Evolutionary conservation across 2,329 filamentous ascomycete genomes (phyloP).

Genomic region (Penicillium sp.): DNA sequence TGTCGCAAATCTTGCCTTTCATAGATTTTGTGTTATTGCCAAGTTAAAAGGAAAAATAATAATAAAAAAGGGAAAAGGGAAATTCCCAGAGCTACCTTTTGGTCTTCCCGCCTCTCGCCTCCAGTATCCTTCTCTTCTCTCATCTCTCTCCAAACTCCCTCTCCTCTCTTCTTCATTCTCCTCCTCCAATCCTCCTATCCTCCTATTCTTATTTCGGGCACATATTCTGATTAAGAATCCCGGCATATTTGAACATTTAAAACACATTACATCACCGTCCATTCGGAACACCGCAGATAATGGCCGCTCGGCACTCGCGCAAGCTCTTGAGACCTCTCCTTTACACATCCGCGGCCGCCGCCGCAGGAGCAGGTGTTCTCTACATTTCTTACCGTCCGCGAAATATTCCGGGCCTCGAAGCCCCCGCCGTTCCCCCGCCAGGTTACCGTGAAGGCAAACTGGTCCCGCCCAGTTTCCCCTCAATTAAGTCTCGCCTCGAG

Average conservation of each 20-base stretch:
- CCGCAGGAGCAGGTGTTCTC: slow-evolving; percentile 55
- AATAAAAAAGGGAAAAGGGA: neutral
- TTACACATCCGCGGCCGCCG: slow-evolving; percentile 57
- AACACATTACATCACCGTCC: neutral
- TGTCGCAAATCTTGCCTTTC: slow-evolving; percentile 14
- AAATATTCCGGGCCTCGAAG: slow-evolving; percentile 62
- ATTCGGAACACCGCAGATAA: slow-evolving; percentile 21
- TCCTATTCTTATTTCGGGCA: neutral
- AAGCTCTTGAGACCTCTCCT: slow-evolving; percentile 58
- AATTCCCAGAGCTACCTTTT: neutral
- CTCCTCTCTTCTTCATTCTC: neutral
- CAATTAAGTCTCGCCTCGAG: slow-evolving; percentile 50
- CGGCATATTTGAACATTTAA: neutral
- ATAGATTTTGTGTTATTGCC: neutral
- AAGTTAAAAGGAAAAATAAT: neutral
- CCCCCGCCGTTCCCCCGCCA: slow-evolving; percentile 61
- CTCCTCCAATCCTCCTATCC: neutral
- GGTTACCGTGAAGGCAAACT: slow-evolving; percentile 61
- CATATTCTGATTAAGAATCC: neutral
- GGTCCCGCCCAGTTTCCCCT: slow-evolving; percentile 52
- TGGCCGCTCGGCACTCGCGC: slow-evolving; percentile 43
- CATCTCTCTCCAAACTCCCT: neutral
- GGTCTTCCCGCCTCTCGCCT: slow-evolving; percentile 1
- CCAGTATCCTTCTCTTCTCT: neutral
- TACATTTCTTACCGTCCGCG: slow-evolving; percentile 63